Evolutionary conservation across 1,139 yeast genomes (phyloP), one percentile per base, ranked within the genome.

Genomic region (Kazachstania sp.): DNA sequence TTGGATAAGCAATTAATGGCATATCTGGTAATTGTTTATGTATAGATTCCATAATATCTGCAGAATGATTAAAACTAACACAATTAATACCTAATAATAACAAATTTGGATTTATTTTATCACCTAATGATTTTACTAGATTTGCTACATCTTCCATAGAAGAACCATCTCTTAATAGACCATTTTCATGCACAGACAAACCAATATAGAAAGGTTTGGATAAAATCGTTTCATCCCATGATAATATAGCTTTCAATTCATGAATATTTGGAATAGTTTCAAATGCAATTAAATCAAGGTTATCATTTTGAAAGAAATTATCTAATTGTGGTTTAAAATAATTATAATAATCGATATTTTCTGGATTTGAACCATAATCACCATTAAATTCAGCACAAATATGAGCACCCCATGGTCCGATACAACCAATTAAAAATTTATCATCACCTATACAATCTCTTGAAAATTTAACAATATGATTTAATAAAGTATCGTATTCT

Each of bases 361-460:
- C 55, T n/a, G 61, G 57, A 36, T 45, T 37, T 15, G 47, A 43
- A 23, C 62, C 64, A 49, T 59, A 83, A 37, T 75, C 69, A 1
- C 90, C 90, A 1, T 80, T 78, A 57, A 80, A 83, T 58, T 83
- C 92, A 1, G 80, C 71, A 2, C 87, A 86, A 50, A 77, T 71
- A 37, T 63, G 79, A 0, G 86, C 81, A 2, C 88, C 92, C 64
- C 78, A 83, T 0, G 92, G 86, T 0, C 92, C 92, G n/a, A 82
- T 64, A 12, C 84, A 75, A 0, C 83, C 90, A 19, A 77, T 74
- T 16, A 81, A 69, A 43, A 53, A 58, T 31, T 57, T 59, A 11
- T 48, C 54, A 8, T 47, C 54, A 30, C 66, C 64, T 49, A 71
- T 56, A 49, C 65, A 53, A 43, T 58, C 49, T 47, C 64, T 63